Conservation (phyloP, 768 basidiomycete genomes). For the Candolleomyces aberdarensis region DNA sequence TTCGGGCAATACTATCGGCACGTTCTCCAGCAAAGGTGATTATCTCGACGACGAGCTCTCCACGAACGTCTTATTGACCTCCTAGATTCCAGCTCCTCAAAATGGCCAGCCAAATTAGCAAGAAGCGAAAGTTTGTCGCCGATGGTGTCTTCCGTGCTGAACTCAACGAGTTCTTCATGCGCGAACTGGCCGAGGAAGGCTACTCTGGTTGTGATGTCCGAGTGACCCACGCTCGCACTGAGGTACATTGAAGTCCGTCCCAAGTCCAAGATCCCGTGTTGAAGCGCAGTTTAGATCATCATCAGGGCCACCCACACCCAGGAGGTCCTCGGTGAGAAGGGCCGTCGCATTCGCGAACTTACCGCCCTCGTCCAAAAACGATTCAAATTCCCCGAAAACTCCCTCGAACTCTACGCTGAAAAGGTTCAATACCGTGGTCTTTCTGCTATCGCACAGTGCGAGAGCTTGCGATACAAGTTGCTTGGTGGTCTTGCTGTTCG, state of each 20-base stretch:
- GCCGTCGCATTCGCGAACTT: constrained; percentile 97
- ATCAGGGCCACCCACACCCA: constrained; percentile 99
- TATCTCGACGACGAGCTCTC: neutral
- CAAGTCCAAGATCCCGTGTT: constrained; percentile 2
- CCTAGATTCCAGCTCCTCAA: constrained; percentile 24
- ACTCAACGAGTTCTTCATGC: constrained; percentile 97
- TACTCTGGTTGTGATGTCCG: constrained; percentile 99
- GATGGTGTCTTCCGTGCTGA: constrained; percentile 99
- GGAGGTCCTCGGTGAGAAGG: constrained; percentile 98
- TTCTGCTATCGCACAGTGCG: constrained; percentile 97
- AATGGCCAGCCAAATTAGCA: constrained; percentile 90
- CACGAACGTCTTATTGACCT: neutral
- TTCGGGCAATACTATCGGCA: constrained; percentile 17
- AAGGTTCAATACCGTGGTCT: constrained; percentile 98
- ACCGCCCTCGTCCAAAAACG: constrained; percentile 98
- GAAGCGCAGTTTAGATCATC: constrained; percentile 67
- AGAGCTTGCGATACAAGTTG: constrained; percentile 97
- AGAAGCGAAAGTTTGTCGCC: constrained; percentile 98
- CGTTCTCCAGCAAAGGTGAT: constrained; percentile 28
- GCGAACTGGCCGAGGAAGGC: constrained; percentile 98
- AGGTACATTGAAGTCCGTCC: constrained; percentile 45
- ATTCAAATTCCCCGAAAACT: constrained; percentile 99
- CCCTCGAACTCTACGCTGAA: constrained; percentile 98
- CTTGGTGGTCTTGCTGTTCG: constrained; percentile 99
- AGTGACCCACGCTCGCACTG: constrained; percentile 97